Base-by-base conservation (phyloP, 768 basidiomycete species). In the Collybia mongolica region DNA sequence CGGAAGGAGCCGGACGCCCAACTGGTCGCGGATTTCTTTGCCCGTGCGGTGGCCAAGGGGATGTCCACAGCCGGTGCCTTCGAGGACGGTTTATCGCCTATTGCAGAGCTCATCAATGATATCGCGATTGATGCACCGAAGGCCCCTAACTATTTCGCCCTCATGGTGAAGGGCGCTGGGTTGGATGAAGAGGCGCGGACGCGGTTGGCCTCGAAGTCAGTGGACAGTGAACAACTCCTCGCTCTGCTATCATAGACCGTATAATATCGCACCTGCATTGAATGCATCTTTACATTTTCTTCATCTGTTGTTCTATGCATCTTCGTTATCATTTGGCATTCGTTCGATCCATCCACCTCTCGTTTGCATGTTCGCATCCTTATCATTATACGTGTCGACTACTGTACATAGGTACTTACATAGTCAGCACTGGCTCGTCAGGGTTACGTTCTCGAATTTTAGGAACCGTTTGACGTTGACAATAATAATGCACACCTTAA, bases 51-150 rank as follows among this genome's bases (percentile, higher is more conserved):
- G 26, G 76, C 76, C 38, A 88, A 86, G 70, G 74, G 72, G 37
- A 70, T 86, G 24, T 83, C 85, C 55, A 73, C 82, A 1, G 44
- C 75, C 3, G 79, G 76, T 3, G 66, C 79, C 2, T 85, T 97
- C 65, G 86, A 92, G 68, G 78, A 85, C 51, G 91, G 92, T 12
- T 84, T 96, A 65, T 63, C 62, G 40, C 75, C 79, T 0, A 75
- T 82, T 44, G 82, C 86, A 22, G 90, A 93, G 67, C 69, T 85
- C 48, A 76, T 98, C 59, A 92, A 93, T 60, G 94, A 98, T 62
- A 80, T 94, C 51, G 85, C 87, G 24, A 86, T 94, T 58, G 94
- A 98, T 65, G 89, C 88, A 40, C 95, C 96, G 7, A 86, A 86
- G 61, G 96, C 93, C 0, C 86, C 87, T 72, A 66, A 77, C 38